These are phyloP conservation scores for Rhytidiadelphus loreus DNA, from an alignment of 225 moss, liverwort and hornwort species.

Conservation along the genomic window DNA sequence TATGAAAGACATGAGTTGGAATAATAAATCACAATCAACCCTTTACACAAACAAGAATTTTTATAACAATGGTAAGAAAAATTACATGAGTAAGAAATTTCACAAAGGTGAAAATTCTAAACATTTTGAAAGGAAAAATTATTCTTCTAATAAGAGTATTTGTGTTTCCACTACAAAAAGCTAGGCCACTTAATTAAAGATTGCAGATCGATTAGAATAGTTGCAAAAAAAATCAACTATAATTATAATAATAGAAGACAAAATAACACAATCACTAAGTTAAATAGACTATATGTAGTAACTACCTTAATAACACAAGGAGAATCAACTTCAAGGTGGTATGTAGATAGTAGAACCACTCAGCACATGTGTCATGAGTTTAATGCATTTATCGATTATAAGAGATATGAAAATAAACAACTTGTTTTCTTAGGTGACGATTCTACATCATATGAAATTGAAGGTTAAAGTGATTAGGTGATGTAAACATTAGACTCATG, in stretches of 20 bases:
- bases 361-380: neutral
- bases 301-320: neutral
- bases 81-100: neutral
- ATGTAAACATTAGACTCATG: neutral
- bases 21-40: neutral
- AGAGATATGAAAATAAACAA: neutral
- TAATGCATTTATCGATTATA: neutral
- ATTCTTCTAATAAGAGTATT: neutral
- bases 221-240: fast-evolving
- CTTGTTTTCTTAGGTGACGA: neutral
- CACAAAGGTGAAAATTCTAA: neutral
- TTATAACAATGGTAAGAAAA: neutral
- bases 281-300: neutral
- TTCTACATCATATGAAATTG: neutral
- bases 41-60: neutral
- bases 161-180: neutral
- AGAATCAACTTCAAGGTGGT: neutral
- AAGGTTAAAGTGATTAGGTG: neutral
- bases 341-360: neutral
- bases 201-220: neutral
- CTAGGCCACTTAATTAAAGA: neutral
- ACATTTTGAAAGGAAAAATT: neutral
- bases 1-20: neutral
- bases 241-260: neutral
- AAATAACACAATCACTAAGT: neutral